Percentiles rank a stretch among this genome's conserved stretches.
Evolutionary conservation across 164 flowering plant species (phyloP).

Genomic region (Hamamelis virginiana): DNA sequence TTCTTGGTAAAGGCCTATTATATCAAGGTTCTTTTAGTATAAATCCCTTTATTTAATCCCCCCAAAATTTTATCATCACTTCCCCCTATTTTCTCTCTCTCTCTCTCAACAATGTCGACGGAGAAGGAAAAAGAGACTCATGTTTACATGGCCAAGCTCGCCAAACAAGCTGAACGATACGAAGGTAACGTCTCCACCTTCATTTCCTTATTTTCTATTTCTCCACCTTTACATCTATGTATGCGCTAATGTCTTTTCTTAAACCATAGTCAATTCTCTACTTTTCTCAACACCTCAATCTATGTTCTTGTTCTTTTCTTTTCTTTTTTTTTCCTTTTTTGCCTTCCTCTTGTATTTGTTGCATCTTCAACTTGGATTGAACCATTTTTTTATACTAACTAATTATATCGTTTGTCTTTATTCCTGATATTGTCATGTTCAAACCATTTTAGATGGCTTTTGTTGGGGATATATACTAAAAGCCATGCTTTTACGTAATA

Average conservation of each 20-base stretch:
- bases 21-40: no score
- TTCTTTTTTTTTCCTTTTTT: not conserved
- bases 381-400: not conserved
- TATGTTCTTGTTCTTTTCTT: no score
- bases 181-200: slow-evolving; percentile 35
- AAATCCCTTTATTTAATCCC: no score
- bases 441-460: not conserved
- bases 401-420: not conserved
- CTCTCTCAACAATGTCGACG: slow-evolving; percentile 31
- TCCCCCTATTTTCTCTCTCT: not conserved
- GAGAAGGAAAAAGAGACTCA: slow-evolving; percentile 64
- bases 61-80: not conserved
- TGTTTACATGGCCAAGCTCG: slow-evolving; percentile 68
- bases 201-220: not conserved
- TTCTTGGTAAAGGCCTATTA: no score
- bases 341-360: not conserved
- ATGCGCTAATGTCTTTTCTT: no score
- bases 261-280: no score
- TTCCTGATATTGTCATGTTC: not conserved
- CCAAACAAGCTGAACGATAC: slow-evolving; percentile 71
- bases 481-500: no score
- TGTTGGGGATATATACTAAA: no score
- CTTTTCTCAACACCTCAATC: no score
- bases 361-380: not conserved
- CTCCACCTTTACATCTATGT: not conserved